These are phyloP conservation scores for Corymbia calophylla DNA, from an alignment of 441 rosid species.

Conservation along the genomic window DNA sequence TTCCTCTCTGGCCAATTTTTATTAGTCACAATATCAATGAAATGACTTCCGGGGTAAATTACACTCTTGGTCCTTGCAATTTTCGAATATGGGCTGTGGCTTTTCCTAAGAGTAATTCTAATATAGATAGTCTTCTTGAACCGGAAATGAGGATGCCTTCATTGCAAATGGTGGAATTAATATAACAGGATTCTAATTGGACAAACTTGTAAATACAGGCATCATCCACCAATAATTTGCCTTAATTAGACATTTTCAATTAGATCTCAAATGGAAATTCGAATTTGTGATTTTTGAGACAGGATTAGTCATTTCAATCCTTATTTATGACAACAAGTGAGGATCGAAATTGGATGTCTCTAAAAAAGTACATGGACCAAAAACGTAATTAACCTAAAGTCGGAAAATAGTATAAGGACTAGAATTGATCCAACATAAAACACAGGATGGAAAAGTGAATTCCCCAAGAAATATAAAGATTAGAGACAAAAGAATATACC, in stretches of 20 bases:
- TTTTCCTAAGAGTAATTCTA: neutral
- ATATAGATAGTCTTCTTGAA: no score
- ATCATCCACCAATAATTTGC: neutral
- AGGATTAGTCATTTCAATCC: neutral
- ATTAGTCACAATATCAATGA: neutral
- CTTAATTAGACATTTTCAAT: neutral
- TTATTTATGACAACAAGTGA: neutral
- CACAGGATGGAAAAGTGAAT: neutral
- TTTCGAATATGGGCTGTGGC: neutral
- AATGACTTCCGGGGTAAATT: neutral
- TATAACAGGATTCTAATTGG: neutral
- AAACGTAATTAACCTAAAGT: neutral
- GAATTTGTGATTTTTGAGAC: no score
- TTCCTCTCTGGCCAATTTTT: neutral
- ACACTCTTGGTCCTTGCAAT: neutral
- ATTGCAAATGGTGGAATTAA: neutral
- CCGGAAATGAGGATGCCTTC: neutral
- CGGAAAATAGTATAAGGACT: neutral
- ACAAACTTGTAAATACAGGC: neutral
- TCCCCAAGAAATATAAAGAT: neutral
- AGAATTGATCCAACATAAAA: neutral
- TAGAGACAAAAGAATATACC: neutral
- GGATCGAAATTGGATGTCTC: neutral
- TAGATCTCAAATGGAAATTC: neutral
- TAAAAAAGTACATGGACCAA: neutral